phyloP scores from a whole-genome alignment of 345 rosid species.

The Euphorbia tirucalli region DNA sequence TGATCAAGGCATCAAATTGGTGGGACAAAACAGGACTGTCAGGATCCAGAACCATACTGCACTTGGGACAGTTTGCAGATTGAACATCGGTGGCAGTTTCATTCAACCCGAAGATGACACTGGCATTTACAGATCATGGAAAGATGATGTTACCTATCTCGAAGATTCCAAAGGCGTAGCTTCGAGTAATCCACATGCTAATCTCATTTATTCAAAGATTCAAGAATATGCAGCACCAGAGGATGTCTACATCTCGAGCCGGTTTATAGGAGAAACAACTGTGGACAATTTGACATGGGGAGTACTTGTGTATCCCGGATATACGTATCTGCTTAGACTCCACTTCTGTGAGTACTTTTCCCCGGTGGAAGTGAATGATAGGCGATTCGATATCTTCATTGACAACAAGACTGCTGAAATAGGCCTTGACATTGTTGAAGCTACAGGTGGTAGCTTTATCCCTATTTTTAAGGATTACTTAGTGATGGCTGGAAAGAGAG shows the following conservation, averaged over 20 bases:
- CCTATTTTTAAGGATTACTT: too few relatives aligned
- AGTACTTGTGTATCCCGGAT: not conserved
- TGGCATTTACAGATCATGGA: too few relatives aligned
- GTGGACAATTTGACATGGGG: conserved; percentile 7
- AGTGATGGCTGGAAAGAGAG: conserved; percentile 1
- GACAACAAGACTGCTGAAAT: conserved; percentile 10
- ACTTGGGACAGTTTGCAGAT: too few relatives aligned
- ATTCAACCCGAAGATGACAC: too few relatives aligned
- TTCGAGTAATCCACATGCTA: not conserved
- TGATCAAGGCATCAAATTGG: not conserved
- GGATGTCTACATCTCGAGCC: not conserved
- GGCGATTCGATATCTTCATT: conserved; percentile 6
- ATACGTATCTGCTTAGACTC: conserved; percentile 11
- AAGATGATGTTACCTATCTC: not conserved
- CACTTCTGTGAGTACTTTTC: conserved; percentile 14
- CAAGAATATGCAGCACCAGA: not conserved
- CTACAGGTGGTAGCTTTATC: too few relatives aligned
- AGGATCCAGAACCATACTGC: too few relatives aligned
- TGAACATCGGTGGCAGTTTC: too few relatives aligned
- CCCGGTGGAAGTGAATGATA: not conserved
- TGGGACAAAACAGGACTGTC: too few relatives aligned
- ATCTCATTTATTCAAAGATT: conserved; percentile 1
- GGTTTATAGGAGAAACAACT: not conserved
- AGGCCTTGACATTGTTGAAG: too few relatives aligned
- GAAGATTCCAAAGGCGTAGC: not conserved